Conservation (phyloP, 129 eudicot genomes). For the Pulicaria dysenterica region DNA sequence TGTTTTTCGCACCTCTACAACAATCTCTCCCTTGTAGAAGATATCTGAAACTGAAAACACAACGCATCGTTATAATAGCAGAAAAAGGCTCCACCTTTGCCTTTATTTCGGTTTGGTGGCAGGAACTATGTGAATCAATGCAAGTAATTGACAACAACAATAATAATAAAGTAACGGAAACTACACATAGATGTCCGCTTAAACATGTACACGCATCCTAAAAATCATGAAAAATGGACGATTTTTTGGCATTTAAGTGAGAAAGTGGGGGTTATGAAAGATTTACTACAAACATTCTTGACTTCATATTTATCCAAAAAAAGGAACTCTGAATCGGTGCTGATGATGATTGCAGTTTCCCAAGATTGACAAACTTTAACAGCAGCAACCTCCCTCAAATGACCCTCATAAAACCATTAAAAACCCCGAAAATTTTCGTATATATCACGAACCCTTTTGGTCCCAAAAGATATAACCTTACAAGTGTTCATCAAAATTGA, state of each 20-base stretch:
- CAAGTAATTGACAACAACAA: neutral
- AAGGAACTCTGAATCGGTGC: slow-evolving; percentile 16
- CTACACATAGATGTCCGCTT: slow-evolving; percentile 4
- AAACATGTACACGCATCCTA: slow-evolving; percentile 21
- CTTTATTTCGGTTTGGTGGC: slow-evolving; percentile 35
- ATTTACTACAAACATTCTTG: slow-evolving; percentile 6
- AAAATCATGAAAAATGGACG: neutral
- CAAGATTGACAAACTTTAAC: slow-evolving; percentile 33
- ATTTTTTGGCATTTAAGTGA: slow-evolving; percentile 27
- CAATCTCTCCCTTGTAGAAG: slow-evolving; percentile 8
- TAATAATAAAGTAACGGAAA: slow-evolving; percentile 18
- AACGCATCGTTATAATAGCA: slow-evolving; percentile 13
- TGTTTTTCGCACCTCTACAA: slow-evolving; percentile 10
- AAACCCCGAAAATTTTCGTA: slow-evolving; percentile 4
- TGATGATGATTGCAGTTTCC: slow-evolving; percentile 33
- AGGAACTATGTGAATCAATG: slow-evolving; percentile 24
- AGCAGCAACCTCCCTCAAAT: slow-evolving; percentile 9
- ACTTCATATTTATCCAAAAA: slow-evolving; percentile 22
- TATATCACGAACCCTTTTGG: slow-evolving; percentile 7
- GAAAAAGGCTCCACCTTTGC: slow-evolving; percentile 21
- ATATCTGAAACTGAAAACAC: slow-evolving; percentile 34
- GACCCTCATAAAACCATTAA: neutral
- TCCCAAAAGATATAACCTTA: neutral
- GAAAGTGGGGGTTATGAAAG: slow-evolving; percentile 3
- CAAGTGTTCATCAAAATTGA: neutral